Base-by-base conservation (phyloP, 2,329 filamentous ascomycete species). In the Basipetospora chlamydospora region DNA sequence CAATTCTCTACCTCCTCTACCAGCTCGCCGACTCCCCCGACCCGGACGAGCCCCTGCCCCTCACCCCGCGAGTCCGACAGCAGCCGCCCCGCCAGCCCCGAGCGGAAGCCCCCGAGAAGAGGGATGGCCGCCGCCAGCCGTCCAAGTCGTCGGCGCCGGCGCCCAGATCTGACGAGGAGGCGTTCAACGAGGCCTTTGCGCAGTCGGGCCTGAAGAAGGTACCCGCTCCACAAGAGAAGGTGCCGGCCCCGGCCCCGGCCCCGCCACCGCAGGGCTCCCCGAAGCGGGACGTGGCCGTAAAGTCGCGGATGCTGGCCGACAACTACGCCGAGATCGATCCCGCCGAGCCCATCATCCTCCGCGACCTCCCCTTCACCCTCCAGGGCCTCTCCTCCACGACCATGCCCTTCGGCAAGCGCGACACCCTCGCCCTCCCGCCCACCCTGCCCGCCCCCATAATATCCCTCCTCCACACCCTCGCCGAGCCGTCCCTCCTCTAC, bases 401-500 rank as follows among this genome's bases (percentile, higher is more conserved):
- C 44, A 62, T 96, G 26, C 70, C 77, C 1, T 96, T 96, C 45
- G 61, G 71, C 8, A 73, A 75, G 11, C 66, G 74, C 17, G 73
- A 76, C 16, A 73, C 71, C 3, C 60, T 96, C 36, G 82, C 76
- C 49, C 62, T 98, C 18, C 92, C 90, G 0, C 49, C 75, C 0
- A 83, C 77, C 1, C 66, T 98, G 5, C 86, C 90, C 2, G 65
- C 87, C 5, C 88, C 90, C 3, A 66, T 96, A 8, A 66, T 96
- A 11, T 87, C 86, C 12, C 67, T 98, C 8, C 64, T 98, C 2
- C 85, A 98, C 49, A 84, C 81, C 0, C 63, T 98, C 15, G 86
- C 90, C 2, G 90, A 98, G 52, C 90, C 90, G 6, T 92, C 88
- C 5, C 64, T 98, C n/a, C 65, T 98, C 7, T 98, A 95, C 53